phyloP scores from a whole-genome alignment of 495 filamentous ascomycete species.

The Lasiosphaeria ovina region DNA sequence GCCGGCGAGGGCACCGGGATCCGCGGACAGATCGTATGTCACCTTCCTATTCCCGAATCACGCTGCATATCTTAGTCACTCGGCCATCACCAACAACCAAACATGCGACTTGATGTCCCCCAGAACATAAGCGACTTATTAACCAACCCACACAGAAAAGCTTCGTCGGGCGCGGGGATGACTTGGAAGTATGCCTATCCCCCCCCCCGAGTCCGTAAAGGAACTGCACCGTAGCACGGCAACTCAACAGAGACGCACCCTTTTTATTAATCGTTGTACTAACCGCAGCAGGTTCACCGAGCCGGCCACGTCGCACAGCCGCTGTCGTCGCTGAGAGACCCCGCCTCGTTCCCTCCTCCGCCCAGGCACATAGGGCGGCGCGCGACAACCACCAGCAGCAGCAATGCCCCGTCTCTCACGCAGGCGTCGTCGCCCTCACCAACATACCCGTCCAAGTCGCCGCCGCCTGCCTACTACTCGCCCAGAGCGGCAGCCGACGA shows the following conservation, averaged over 20 bases:
- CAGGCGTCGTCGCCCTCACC: no score
- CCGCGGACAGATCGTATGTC: constrained; percentile 42
- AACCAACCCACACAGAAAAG: constrained; percentile 36
- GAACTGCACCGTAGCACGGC: not conserved
- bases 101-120: no score
- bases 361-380: constrained; percentile 54
- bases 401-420: no score
- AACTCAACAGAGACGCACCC: not conserved
- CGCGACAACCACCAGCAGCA: no score
- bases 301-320: constrained; percentile 58
- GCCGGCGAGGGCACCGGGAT: constrained; percentile 28
- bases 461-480: no score
- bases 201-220: not conserved
- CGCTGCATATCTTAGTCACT: not conserved
- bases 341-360: constrained; percentile 78
- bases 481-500: no score
- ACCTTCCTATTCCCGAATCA: no score
- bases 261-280: not conserved
- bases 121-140: no score
- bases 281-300: not conserved
- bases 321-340: constrained; percentile 77
- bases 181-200: constrained; percentile 13
- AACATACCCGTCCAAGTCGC: no score
- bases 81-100: not conserved
- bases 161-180: constrained; percentile 37